Percentiles rank a stretch among this genome's conserved stretches.
phyloP scores from a whole-genome alignment of 495 filamentous ascomycete species.

The Neurospora sp. region DNA sequence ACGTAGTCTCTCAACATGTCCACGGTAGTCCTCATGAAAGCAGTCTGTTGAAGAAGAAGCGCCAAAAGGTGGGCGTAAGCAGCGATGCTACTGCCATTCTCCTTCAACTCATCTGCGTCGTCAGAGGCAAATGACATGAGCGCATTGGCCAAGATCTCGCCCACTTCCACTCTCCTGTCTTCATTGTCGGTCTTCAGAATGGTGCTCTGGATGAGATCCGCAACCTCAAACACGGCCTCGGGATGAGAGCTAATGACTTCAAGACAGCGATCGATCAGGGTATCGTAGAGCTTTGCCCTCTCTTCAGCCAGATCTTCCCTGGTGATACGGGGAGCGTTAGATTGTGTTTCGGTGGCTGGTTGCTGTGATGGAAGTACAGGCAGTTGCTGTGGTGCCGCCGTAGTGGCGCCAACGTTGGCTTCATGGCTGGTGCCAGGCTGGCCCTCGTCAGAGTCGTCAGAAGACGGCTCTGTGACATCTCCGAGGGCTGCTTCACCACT shows the following conservation, averaged over 20 bases:
- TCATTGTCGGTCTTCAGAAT: slow-evolving; percentile 59
- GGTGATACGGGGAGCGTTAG: slow-evolving; percentile 30
- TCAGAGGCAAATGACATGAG: slow-evolving; percentile 74
- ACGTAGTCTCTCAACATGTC: slow-evolving; percentile 74
- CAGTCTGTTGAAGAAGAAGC: slow-evolving; percentile 69
- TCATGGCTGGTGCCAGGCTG: slow-evolving; percentile 7
- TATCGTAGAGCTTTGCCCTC: slow-evolving; percentile 58
- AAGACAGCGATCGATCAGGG: slow-evolving; percentile 79
- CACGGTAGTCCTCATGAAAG: slow-evolving; percentile 70
- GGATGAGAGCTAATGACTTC: slow-evolving; percentile 82
- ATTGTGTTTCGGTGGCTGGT: background rate
- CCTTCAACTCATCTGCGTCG: slow-evolving; percentile 71
- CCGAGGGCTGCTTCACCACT: slow-evolving; percentile 10
- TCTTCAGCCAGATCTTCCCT: slow-evolving; percentile 77
- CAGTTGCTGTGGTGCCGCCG: background rate
- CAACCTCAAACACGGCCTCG: slow-evolving; percentile 82
- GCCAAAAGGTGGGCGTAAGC: slow-evolving; percentile 91
- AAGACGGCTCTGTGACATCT: slow-evolving; percentile 12
- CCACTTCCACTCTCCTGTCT: slow-evolving; percentile 60
- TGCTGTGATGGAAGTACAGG: slow-evolving; percentile 1
- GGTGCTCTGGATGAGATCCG: slow-evolving; percentile 72
- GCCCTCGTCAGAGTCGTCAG: slow-evolving; percentile 15
- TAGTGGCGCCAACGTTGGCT: background rate
- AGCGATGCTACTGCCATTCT: slow-evolving; percentile 48
- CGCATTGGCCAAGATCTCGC: slow-evolving; percentile 72